Percentiles rank a stretch among this genome's conserved stretches.
Evolutionary conservation across 805 yeast genomes (phyloP).

Genomic region (Priceomyces medius): DNA sequence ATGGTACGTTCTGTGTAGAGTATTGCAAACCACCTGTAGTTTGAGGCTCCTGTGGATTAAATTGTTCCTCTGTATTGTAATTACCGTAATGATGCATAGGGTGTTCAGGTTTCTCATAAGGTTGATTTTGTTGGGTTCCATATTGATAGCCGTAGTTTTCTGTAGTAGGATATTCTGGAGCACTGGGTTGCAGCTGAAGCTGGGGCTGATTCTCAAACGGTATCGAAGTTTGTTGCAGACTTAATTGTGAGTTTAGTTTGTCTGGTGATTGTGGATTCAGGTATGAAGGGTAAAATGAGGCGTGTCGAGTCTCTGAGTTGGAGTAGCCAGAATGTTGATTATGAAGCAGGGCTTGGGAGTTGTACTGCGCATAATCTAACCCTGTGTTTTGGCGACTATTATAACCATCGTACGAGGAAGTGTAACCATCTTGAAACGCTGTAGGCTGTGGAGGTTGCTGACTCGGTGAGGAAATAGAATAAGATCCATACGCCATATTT

Average conservation of each 20-base stretch:
- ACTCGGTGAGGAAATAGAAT: constrained; percentile 13
- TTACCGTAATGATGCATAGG: neutral
- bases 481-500: constrained; percentile 36
- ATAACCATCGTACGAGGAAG: neutral
- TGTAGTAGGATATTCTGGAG: neutral
- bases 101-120: neutral
- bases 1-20: neutral
- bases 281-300: constrained; percentile 1
- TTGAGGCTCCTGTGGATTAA: neutral
- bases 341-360: neutral
- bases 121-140: neutral
- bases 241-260: too few relatives aligned
- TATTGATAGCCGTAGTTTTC: neutral
- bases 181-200: constrained; percentile 1
- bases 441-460: neutral
- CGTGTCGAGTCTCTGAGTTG: constrained; percentile 2
- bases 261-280: neutral
- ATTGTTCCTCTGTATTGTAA: neutral
- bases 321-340: constrained; percentile 4
- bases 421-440: neutral
- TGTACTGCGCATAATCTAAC: neutral
- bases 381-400: constrained; percentile 1
- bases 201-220: too few relatives aligned
- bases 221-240: too few relatives aligned
- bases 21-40: neutral